Evolutionary conservation across 1,284 basidiomycete species (phyloP), one percentile per base, ranked within the genome.

Genomic region (Cronartium ribicola): DNA sequence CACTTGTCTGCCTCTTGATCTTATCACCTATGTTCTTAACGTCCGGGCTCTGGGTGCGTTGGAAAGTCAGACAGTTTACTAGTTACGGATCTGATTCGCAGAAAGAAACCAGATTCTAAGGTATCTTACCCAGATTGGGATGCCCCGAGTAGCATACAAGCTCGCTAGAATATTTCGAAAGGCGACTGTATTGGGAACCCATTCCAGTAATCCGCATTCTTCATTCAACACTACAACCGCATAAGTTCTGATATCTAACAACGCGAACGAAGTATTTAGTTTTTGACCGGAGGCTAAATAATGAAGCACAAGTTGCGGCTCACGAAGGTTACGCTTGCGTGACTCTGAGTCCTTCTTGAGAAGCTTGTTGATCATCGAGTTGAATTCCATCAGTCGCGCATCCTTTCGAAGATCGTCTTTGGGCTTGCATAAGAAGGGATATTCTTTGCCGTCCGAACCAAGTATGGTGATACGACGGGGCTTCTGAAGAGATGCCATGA

Each of bases 381-480:
- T 94, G 82, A 98, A 92, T 81, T 98, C 96, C 95, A 98, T 98
- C 75, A 99, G 83, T 8, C 96, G 87, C 0, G 95, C 94, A 80
- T 99, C 96, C 82, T 99, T 99, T 61, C 96, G 87, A 61, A 99
- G 84, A 82, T 99, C 96, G 80, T 99, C 96, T 81, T 94, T 94
- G 1, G 96, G 95, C 82, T 99, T 99, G 77, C 92, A 94, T 14
- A 99, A 85, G 84, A 98, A 98, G 79, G 88, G 89, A 82, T 98
- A 98, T 1, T 84, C 84, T 75, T 88, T 87, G 3, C 93, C 94
- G 79, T 98, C 88, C 74, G 88, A 89, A 0, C 92, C 94, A 37
- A 84, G 83, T 69, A 98, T 90, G 0, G 89, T 89, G 75, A 99
- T 87, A 82, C 97, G 98, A 78, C 93, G 89, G 2, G 96, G 96